phyloP scores from a whole-genome alignment of 345 rosid species.

The Arabis alpina region DNA sequence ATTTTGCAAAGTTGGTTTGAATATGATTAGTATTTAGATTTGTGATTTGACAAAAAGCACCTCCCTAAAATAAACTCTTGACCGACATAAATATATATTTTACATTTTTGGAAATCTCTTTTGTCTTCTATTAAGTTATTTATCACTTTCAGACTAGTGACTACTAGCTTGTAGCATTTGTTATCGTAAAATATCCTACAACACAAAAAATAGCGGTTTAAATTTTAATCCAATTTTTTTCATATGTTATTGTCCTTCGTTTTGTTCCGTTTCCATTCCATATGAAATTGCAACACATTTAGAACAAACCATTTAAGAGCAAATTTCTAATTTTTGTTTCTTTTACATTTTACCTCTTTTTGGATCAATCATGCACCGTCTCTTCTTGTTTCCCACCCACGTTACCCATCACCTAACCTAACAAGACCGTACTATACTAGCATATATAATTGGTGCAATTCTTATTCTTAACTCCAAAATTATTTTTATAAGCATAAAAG shows the following conservation, averaged over 20 bases:
- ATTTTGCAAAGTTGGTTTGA: slow-evolving; percentile 27
- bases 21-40: slow-evolving; percentile 25
- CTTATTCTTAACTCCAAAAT: no score
- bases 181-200: no score
- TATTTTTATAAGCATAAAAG: no score
- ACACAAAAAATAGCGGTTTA: no score
- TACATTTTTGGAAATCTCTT: slow-evolving; percentile 2
- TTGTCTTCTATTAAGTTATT: slow-evolving; percentile 5
- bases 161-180: no score
- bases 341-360: not conserved
- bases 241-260: not conserved
- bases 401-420: slow-evolving; percentile 10
- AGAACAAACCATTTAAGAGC: not conserved
- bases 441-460: no score
- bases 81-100: slow-evolving; percentile 38
- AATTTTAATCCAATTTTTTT: no score
- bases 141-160: not conserved
- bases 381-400: not conserved
- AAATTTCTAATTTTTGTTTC: not conserved
- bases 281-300: slow-evolving; percentile 12
- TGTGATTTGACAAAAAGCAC: slow-evolving; percentile 31
- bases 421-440: not conserved
- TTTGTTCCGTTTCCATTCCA: slow-evolving; percentile 1
- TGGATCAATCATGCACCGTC: not conserved
- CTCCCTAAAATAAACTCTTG: slow-evolving; percentile 8